A percentile compares a stretch with the other conserved stretches of the same genome.
phyloP scores from a whole-genome alignment of 2,329 filamentous ascomycete genomes.

The Simplicillium aogashimaense region DNA sequence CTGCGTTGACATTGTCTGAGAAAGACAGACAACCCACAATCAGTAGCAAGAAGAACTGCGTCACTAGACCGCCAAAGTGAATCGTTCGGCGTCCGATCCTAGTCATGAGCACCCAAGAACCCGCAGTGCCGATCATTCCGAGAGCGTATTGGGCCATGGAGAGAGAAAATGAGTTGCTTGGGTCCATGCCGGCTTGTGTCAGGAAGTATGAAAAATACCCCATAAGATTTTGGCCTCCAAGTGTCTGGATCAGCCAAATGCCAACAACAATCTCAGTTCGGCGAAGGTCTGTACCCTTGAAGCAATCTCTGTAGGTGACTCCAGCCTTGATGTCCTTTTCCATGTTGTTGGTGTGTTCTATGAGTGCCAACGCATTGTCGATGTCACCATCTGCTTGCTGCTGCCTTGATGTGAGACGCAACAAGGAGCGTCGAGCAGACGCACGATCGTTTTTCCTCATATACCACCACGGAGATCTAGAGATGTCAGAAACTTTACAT shows the following conservation, averaged over 20 bases:
- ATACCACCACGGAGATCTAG: slow-evolving; percentile 39
- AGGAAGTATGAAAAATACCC: slow-evolving; percentile 37
- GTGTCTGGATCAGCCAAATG: slow-evolving; percentile 38
- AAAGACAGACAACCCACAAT: slow-evolving; percentile 30
- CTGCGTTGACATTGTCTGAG: slow-evolving; percentile 18
- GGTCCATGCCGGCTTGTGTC: slow-evolving; percentile 33
- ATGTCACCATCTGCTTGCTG: slow-evolving; percentile 26
- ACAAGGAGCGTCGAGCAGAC: slow-evolving; percentile 28
- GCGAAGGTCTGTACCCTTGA: slow-evolving; percentile 39
- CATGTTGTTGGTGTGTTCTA: slow-evolving; percentile 41
- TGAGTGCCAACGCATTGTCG: slow-evolving; percentile 41
- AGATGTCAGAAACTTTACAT: no score
- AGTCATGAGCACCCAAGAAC: slow-evolving; percentile 40
- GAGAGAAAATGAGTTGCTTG: slow-evolving; percentile 31
- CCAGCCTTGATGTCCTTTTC: slow-evolving; percentile 33
- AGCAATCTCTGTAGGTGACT: slow-evolving; percentile 38
- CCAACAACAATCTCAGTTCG: slow-evolving; percentile 41
- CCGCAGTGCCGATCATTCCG: slow-evolving; percentile 38
- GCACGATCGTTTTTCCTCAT: slow-evolving; percentile 31
- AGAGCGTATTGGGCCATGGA: slow-evolving; percentile 38
- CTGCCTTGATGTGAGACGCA: slow-evolving; percentile 28
- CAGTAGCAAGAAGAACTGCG: slow-evolving; percentile 27
- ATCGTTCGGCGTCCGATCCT: slow-evolving; percentile 39
- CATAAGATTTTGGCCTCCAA: slow-evolving; percentile 38
- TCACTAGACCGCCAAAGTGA: slow-evolving; percentile 33